Evolutionary conservation across 2,329 filamentous ascomycete species (phyloP).

Genomic region (Amauroascus verrucosus): DNA sequence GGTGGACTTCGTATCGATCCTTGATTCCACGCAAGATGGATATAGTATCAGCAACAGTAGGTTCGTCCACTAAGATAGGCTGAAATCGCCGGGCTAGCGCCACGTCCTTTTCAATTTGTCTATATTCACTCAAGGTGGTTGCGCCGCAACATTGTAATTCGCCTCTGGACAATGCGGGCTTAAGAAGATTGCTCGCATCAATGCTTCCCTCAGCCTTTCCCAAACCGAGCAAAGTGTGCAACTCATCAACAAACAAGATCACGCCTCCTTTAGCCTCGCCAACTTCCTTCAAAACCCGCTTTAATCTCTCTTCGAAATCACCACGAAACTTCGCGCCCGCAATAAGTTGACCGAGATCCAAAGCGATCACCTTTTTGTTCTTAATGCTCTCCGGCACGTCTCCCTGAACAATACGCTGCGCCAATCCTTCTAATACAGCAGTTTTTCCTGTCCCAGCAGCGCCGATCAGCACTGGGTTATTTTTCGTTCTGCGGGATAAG

Average conservation of each 20-base stretch:
- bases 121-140: conserved; percentile 85
- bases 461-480: conserved; percentile 90
- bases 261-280: conserved; percentile 79
- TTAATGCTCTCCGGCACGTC: conserved; percentile 95
- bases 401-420: conserved; percentile 77
- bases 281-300: conserved; percentile 83
- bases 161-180: conserved; percentile 83
- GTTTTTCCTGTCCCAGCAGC: conserved; percentile 89
- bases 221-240: conserved; percentile 81
- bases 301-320: conserved; percentile 90
- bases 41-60: conserved; percentile 81
- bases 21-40: conserved; percentile 95
- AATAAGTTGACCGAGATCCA: conserved; percentile 87
- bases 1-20: conserved; percentile 93
- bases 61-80: conserved; percentile 86
- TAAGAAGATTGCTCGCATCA: conserved; percentile 88
- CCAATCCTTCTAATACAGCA: conserved; percentile 80
- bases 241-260: conserved; percentile 89
- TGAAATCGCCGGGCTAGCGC: conserved; percentile 88
- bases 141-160: conserved; percentile 93
- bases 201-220: conserved; percentile 95
- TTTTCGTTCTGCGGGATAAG: conserved; percentile 83
- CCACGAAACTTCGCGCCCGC: conserved; percentile 92
- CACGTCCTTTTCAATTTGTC: conserved; percentile 89
- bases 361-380: conserved; percentile 75